These are phyloP conservation scores for Rhytidiadelphus loreus DNA, from an alignment of 225 moss, liverwort and hornwort species.

Conservation along the genomic window DNA sequence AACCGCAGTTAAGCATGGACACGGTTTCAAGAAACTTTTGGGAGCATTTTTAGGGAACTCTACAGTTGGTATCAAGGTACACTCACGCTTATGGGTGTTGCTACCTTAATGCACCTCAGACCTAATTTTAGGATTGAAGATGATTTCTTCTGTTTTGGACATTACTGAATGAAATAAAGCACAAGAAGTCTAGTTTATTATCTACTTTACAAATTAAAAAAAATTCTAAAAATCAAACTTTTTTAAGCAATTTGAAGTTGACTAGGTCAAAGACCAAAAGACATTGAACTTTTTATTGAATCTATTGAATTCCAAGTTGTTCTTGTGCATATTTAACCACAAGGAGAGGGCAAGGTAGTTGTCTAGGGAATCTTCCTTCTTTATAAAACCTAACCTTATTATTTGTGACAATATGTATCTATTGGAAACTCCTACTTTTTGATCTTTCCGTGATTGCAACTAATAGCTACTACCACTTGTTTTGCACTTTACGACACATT, in stretches of 20 bases:
- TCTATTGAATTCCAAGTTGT: not conserved
- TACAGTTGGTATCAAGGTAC: too few species aligned
- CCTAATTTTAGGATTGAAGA: not conserved
- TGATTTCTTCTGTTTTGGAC: not conserved
- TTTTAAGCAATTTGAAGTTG: not conserved
- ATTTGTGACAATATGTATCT: not conserved
- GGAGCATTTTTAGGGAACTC: too few species aligned
- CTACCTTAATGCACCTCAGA: accelerated
- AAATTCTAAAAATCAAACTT: too few species aligned
- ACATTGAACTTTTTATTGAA: not conserved
- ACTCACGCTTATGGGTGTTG: too few species aligned
- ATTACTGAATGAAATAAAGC: not conserved
- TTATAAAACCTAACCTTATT: not conserved
- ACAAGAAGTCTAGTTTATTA: not conserved
- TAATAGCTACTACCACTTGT: not conserved
- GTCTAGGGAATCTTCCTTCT: accelerated
- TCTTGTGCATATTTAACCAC: not conserved
- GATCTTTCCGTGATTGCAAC: not conserved
- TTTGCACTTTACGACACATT: not conserved
- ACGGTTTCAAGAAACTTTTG: too few species aligned
- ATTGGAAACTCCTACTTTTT: not conserved
- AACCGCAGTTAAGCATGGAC: too few species aligned
- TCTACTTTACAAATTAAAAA: too few species aligned
- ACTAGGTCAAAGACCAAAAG: accelerated
- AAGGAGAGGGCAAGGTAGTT: accelerated